A percentile compares a stretch with the other conserved stretches of the same genome.
Evolutionary conservation across 2,329 filamentous ascomycete species (phyloP).

Genomic region (Penicillium sp.): DNA sequence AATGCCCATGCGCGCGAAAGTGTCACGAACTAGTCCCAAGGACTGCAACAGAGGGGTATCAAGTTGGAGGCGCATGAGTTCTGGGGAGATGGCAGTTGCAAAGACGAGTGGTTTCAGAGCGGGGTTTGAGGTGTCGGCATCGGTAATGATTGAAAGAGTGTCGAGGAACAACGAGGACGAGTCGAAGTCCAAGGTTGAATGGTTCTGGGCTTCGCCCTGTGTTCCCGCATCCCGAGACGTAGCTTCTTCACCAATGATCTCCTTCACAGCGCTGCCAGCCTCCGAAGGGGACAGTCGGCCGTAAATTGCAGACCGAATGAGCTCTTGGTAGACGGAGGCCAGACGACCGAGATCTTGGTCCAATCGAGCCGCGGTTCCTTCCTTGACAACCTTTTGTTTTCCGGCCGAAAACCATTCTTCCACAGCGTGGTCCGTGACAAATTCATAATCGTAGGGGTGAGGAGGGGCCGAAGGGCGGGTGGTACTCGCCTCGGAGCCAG

Average conservation of each 20-base stretch:
- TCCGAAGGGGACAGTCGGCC: slow-evolving; percentile 69
- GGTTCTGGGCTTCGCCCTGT: slow-evolving; percentile 50
- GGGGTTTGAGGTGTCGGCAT: slow-evolving; percentile 67
- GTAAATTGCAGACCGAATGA: slow-evolving; percentile 77
- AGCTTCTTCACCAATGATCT: slow-evolving; percentile 69
- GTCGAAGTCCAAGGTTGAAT: slow-evolving; percentile 56
- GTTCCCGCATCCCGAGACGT: slow-evolving; percentile 56
- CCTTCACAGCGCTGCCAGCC: slow-evolving; percentile 73
- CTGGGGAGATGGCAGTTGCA: slow-evolving; percentile 73
- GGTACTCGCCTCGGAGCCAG: slow-evolving; percentile 26
- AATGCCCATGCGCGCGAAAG: slow-evolving; percentile 81
- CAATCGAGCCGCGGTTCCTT: slow-evolving; percentile 67
- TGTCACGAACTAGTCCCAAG: slow-evolving; percentile 81
- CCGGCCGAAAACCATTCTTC: slow-evolving; percentile 71
- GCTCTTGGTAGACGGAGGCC: slow-evolving; percentile 80
- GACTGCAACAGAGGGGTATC: slow-evolving; percentile 77
- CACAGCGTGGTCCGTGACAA: slow-evolving; percentile 73
- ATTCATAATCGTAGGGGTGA: slow-evolving; percentile 71
- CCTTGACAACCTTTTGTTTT: slow-evolving; percentile 69
- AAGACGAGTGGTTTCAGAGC: slow-evolving; percentile 71
- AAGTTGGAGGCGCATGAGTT: slow-evolving; percentile 79
- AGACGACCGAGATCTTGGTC: slow-evolving; percentile 73
- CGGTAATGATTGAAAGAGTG: slow-evolving; percentile 77
- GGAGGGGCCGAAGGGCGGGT: slow-evolving; percentile 32
- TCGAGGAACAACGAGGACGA: slow-evolving; percentile 78